Evolutionary conservation across 2,329 filamentous ascomycete genomes (phyloP).

Genomic region (Pseudogymnoascus sp.): DNA sequence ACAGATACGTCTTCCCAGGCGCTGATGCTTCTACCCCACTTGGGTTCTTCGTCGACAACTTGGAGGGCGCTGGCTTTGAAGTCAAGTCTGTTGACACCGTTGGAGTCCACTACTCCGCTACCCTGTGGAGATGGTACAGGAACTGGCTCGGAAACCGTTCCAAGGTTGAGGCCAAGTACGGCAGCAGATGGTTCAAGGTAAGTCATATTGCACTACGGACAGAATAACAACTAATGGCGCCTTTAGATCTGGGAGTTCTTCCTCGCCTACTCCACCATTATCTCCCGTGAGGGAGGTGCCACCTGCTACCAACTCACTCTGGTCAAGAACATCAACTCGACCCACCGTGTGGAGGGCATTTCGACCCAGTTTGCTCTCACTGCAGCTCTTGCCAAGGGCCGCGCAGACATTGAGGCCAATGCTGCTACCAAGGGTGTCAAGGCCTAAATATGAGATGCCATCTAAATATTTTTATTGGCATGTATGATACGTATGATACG

Average conservation of each 20-base stretch:
- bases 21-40: conserved; percentile 93
- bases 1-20: conserved; percentile 98
- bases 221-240: conserved; percentile 15
- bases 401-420: conserved; percentile 13
- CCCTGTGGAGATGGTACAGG: conserved; percentile 95
- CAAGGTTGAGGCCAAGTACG: conserved; percentile 92
- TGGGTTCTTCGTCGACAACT: conserved; percentile 74
- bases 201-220: conserved; percentile 32
- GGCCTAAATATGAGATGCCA: conserved; percentile 8
- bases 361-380: conserved; percentile 56
- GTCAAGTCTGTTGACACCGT: conserved; percentile 89
- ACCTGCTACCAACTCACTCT: conserved; percentile 73
- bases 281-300: conserved; percentile 66
- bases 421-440: neutral
- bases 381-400: conserved; percentile 46
- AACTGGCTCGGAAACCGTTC: conserved; percentile 96
- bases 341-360: conserved; percentile 68
- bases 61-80: conserved; percentile 84
- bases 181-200: conserved; percentile 89
- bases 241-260: conserved; percentile 75
- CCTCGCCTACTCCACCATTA: conserved; percentile 69
- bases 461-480: conserved; percentile 2
- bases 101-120: conserved; percentile 94
- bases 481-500: conserved; percentile 8
- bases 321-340: conserved; percentile 79